phyloP scores from a whole-genome alignment of 768 basidiomycete genomes.

The Suillus ampliporus region DNA sequence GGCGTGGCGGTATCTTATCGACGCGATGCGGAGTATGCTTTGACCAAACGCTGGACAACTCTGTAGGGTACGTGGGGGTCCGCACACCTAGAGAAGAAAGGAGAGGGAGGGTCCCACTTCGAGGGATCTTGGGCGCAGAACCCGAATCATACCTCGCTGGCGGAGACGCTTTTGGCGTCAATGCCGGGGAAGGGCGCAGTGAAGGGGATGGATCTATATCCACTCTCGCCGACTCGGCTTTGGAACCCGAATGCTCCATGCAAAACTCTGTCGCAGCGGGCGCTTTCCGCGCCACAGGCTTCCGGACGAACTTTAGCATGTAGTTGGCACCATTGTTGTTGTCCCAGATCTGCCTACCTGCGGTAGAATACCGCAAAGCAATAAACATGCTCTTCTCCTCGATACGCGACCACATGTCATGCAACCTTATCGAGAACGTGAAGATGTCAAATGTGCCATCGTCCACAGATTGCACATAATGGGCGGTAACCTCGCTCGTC shows the following conservation, averaged over 20 bases:
- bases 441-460: conserved; percentile 68
- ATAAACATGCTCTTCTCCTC: conserved; percentile 85
- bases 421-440: conserved; percentile 74
- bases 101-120: conserved; percentile 40
- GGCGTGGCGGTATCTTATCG: conserved; percentile 7
- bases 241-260: conserved; percentile 58
- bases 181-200: conserved; percentile 27
- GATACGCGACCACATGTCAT: conserved; percentile 75
- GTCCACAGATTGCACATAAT: conserved; percentile 54
- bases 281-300: conserved; percentile 29
- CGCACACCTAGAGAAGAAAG: conserved; percentile 12
- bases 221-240: conserved; percentile 34
- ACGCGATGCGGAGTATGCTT: conserved; percentile 12
- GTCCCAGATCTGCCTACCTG: conserved; percentile 88
- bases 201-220: conserved; percentile 23
- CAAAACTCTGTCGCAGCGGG: conserved; percentile 49
- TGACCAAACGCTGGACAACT: conserved; percentile 49
- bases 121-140: conserved; percentile 54
- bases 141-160: conserved; percentile 65
- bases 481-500: conserved; percentile 88
- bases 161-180: conserved; percentile 44
- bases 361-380: conserved; percentile 74
- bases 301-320: conserved; percentile 63
- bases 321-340: conserved; percentile 86
- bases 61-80: conserved; percentile 54